A percentile compares a stretch with the other conserved stretches of the same genome.
phyloP scores from a whole-genome alignment of 192 early-diverging fungal genomes.

The Rhizophagus clarus region DNA sequence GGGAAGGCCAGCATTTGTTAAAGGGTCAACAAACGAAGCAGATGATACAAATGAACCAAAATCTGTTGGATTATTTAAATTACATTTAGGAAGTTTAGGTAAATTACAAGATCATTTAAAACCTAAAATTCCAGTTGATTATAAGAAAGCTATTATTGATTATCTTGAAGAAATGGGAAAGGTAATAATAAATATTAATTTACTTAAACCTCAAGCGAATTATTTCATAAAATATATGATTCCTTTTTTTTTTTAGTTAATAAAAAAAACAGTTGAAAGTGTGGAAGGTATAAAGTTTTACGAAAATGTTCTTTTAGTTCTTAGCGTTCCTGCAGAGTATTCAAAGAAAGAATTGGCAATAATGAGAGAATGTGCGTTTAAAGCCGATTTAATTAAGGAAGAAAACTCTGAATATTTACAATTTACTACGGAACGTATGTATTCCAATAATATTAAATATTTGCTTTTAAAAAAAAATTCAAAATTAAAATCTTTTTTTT shows the following conservation, averaged over 20 bases:
- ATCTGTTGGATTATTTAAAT: not conserved
- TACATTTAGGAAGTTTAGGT: not conserved
- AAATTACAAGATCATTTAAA: not conserved
- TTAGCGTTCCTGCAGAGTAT: constrained; percentile 7
- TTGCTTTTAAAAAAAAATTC: not conserved
- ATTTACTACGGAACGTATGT: constrained; percentile 27
- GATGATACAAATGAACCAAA: not conserved
- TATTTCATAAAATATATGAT: not conserved
- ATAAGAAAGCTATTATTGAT: constrained; percentile 6
- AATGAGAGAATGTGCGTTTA: constrained; percentile 2
- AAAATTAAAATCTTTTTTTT: not conserved
- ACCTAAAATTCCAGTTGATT: not conserved
- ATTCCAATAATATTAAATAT: not conserved
- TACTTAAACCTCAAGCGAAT: not conserved
- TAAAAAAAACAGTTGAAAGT: not conserved
- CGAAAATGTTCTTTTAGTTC: not conserved
- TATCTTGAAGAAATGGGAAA: constrained; percentile 4
- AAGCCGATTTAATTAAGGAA: not conserved
- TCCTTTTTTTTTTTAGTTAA: constrained; percentile 4
- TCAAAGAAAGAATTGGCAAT: not conserved
- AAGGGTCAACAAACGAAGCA: not conserved
- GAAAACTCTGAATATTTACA: not conserved
- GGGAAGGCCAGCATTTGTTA: not conserved
- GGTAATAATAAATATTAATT: not conserved
- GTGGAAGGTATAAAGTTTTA: not conserved